Evolutionary conservation across 768 basidiomycete genomes (phyloP), one percentile per base, ranked within the genome.

Genomic region (Lactifluus pinguis): DNA sequence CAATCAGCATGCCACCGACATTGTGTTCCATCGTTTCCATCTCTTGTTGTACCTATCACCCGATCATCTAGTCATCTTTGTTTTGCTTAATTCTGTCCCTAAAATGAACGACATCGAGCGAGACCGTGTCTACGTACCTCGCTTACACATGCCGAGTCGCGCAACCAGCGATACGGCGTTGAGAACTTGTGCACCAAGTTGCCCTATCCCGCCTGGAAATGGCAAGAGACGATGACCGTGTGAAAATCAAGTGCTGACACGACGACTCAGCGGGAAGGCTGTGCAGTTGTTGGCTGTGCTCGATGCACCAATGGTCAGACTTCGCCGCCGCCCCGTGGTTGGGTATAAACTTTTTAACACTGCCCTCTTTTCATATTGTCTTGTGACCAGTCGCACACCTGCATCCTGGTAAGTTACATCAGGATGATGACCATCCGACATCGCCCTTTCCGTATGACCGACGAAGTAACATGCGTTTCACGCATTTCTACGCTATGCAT

Each of bases 11-110:
- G 13, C 38, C 39, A 36, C 49, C 52, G 39, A 34, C 54, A 21
- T 38, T 45, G 50, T 34, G 49, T 51, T 39, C 32, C 47, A 51
- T 48, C 30, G 29, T 29, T 48, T 47, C 30, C 32, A 29, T 53
- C n/a, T 53, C 29, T 45, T 58, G 51, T 53, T 62, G 55, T 62
- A 62, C 30, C 61, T 57, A 61, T 48, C 41, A 52, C 15, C 25
- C 9, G 38, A 44, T 15, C 47, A 54, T 60, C 49, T 61, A 48
- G 9, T 36, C 30, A 53, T 32, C 32, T 54, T 42, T 21, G 32
- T 17, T n/a, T 19, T 45, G 32, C 49, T 17, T 51, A 51, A 51
- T 58, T 32, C 6, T 19, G 57, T 44, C 39, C 11, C 13, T 19
- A 19, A 57, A 25, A 49, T 30, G 2, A 2, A 39, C 6, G 1